phyloP scores from a whole-genome alignment of 176 grass and related monocot species.

The Cymbopogon citratus region DNA sequence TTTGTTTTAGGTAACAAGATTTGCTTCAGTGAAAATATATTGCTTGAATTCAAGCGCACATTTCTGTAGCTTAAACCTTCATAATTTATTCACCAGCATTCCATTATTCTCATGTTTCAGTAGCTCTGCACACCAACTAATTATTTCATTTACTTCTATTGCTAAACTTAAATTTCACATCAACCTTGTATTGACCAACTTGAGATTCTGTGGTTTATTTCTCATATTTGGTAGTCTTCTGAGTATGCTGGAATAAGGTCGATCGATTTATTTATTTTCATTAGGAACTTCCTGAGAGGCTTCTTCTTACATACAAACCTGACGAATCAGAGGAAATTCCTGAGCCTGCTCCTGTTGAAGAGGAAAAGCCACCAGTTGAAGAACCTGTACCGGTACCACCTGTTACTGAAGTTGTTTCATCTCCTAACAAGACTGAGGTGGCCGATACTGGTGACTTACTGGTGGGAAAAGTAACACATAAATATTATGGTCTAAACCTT shows the following conservation, averaged over 20 bases:
- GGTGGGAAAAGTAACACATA: conserved; percentile 44
- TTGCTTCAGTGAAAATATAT: background rate
- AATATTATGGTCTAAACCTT: conserved; percentile 15
- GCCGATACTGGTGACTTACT: conserved; percentile 73
- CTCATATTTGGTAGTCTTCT: background rate
- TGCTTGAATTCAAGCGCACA: background rate
- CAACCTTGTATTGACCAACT: background rate
- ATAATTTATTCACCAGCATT: background rate
- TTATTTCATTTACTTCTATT: background rate
- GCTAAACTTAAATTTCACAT: background rate
- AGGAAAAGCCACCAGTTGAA: conserved; percentile 60
- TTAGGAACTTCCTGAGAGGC: conserved; percentile 96
- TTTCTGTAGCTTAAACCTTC: background rate
- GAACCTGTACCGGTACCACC: conserved; percentile 39
- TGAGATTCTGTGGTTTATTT: background rate
- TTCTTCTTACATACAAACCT: conserved; percentile 94
- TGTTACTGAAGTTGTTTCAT: conserved; percentile 48
- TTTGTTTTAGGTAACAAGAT: background rate
- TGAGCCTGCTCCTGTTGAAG: conserved; percentile 40
- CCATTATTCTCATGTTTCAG: background rate
- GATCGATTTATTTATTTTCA: conserved; percentile 16
- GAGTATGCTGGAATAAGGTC: background rate
- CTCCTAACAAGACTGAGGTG: conserved; percentile 30
- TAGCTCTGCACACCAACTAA: background rate
- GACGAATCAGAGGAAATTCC: conserved; percentile 58